Evolutionary conservation across 2,329 filamentous ascomycete genomes (phyloP).

Genomic region (Stylonectria norvegica): DNA sequence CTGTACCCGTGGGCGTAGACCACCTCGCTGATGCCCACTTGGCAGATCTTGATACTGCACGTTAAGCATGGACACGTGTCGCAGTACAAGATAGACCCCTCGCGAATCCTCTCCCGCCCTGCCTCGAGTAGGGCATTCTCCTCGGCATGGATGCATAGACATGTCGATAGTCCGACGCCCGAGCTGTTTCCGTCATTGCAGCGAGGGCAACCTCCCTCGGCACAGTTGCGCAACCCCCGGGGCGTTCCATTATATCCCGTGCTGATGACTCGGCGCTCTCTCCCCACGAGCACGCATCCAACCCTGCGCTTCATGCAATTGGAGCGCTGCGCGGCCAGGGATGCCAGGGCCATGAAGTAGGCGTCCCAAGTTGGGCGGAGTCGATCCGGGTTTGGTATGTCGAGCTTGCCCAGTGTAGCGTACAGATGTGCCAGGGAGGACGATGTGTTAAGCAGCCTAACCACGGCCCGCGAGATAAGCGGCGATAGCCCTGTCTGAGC

Average conservation of each 20-base stretch:
- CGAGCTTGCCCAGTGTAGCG: conserved; percentile 66
- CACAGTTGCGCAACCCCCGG: conserved; percentile 82
- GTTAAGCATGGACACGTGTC: conserved; percentile 96
- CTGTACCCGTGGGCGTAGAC: conserved; percentile 93
- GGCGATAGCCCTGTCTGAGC: conserved; percentile 63
- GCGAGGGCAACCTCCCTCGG: conserved; percentile 82
- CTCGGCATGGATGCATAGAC: conserved; percentile 95
- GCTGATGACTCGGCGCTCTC: conserved; percentile 80
- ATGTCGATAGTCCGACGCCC: conserved; percentile 77
- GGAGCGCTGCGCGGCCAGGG: conserved; percentile 80
- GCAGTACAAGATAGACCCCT: conserved; percentile 82
- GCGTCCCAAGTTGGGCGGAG: conserved; percentile 90
- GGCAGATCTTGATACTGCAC: conserved; percentile 97
- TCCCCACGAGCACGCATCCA: conserved; percentile 82
- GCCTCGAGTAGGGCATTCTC: conserved; percentile 96
- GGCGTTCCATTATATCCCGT: conserved; percentile 99
- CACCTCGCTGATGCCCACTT: conserved; percentile 93
- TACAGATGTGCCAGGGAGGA: conserved; percentile 68
- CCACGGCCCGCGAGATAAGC: conserved; percentile 75
- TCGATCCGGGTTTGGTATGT: conserved; percentile 74
- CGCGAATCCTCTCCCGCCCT: conserved; percentile 81
- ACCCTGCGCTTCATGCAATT: conserved; percentile 99
- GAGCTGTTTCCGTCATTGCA: conserved; percentile 73
- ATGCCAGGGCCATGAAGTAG: conserved; percentile 98
- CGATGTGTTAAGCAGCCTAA: conserved; percentile 84